These are phyloP conservation scores for Noccaea caerulescens DNA, from an alignment of 345 rosid genomes.

Conservation along the genomic window DNA sequence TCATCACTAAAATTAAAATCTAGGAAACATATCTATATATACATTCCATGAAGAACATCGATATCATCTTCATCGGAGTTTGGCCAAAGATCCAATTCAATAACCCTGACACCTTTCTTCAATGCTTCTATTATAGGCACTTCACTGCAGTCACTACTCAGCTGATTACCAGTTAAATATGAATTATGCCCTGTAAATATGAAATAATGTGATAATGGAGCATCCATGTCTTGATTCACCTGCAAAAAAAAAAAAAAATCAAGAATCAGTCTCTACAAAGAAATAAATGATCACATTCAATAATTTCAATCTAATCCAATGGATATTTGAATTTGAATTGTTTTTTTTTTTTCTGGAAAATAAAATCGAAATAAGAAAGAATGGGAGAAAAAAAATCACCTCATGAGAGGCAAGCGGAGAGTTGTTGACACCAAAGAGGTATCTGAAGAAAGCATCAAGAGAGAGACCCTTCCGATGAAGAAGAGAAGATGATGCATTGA, in stretches of 20 bases:
- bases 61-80: slow-evolving; percentile 71
- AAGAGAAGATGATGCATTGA: slow-evolving; percentile 49
- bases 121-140: slow-evolving; percentile 76
- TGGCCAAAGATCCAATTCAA: slow-evolving; percentile 96
- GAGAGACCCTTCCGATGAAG: slow-evolving; percentile 59
- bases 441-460: slow-evolving; percentile 69
- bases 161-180: slow-evolving; percentile 90
- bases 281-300: neutral
- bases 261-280: neutral
- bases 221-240: slow-evolving; percentile 90
- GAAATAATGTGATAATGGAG: slow-evolving; percentile 89
- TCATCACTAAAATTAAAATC: neutral
- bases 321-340: no score
- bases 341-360: no score
- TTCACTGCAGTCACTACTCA: slow-evolving; percentile 94
- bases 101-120: slow-evolving; percentile 78
- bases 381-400: slow-evolving; percentile 39
- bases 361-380: neutral
- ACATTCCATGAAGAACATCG: slow-evolving; percentile 94
- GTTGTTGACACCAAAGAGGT: slow-evolving; percentile 55
- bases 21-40: slow-evolving; percentile 9
- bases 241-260: slow-evolving; percentile 38
- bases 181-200: slow-evolving; percentile 92
- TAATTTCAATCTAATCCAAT: neutral
- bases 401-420: slow-evolving; percentile 56